phyloP scores from a whole-genome alignment of 257 asterid genomes.

The Solanum dulcamara region DNA sequence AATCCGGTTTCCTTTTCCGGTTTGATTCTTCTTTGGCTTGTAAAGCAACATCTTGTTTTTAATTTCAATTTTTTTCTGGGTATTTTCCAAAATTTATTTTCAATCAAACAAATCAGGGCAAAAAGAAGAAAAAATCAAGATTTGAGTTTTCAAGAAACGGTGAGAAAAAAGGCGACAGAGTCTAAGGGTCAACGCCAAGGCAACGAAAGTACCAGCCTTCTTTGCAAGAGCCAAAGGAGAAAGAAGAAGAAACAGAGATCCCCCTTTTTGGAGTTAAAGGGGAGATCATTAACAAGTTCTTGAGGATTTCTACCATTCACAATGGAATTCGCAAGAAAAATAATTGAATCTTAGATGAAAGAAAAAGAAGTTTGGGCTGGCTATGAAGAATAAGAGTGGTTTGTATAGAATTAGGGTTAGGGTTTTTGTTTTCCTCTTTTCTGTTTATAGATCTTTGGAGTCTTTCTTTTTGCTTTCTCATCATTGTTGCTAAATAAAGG shows the following conservation, averaged over 20 bases:
- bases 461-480: neutral
- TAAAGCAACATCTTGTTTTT: conserved; percentile 43
- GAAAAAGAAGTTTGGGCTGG: neutral
- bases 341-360: neutral
- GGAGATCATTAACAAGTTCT: conserved; percentile 58
- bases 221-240: conserved; percentile 65
- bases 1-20: conserved; percentile 51
- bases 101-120: neutral
- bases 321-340: neutral
- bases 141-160: neutral
- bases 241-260: conserved; percentile 40
- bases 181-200: conserved; percentile 80
- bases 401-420: neutral
- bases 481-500: neutral
- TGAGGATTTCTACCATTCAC: conserved; percentile 77
- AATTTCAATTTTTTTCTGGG: neutral
- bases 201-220: conserved; percentile 98
- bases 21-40: conserved; percentile 74
- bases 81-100: neutral
- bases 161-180: neutral
- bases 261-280: conserved; percentile 57
- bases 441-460: neutral
- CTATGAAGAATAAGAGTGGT: neutral
- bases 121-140: neutral
- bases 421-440: neutral